Evolutionary conservation across 2,329 filamentous ascomycete species (phyloP).

Genomic region (Metarhizium anisopliae): DNA sequence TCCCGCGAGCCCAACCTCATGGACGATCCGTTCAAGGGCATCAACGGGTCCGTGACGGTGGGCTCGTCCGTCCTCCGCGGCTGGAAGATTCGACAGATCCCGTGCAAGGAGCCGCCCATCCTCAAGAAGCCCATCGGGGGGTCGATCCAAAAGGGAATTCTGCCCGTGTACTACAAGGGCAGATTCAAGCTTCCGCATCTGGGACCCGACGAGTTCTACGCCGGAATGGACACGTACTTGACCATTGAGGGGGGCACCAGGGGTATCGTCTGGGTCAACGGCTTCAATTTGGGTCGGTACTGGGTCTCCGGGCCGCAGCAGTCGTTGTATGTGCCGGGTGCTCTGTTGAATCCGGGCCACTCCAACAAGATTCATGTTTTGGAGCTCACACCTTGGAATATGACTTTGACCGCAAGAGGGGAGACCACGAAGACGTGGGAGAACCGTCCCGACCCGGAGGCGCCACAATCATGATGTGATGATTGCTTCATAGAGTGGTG

Average conservation of each 20-base stretch:
- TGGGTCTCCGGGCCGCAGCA: slow-evolving; percentile 37
- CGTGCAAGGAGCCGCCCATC: neutral
- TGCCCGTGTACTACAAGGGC: slow-evolving; percentile 9
- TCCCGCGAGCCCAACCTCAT: slow-evolving; percentile 17
- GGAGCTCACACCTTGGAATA: slow-evolving; percentile 27
- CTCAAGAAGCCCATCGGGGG: neutral
- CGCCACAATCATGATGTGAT: neutral
- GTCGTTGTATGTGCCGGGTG: slow-evolving; percentile 32
- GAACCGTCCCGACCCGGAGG: slow-evolving; percentile 1
- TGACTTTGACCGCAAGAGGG: neutral
- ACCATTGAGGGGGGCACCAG: slow-evolving; percentile 30
- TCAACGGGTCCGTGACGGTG: slow-evolving; percentile 31
- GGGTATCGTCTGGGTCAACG: slow-evolving; percentile 35
- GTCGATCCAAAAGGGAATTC: neutral
- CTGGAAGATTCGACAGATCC: neutral
- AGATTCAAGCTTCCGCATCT: slow-evolving; percentile 15
- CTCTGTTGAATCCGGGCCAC: slow-evolving; percentile 18
- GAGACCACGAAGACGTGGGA: slow-evolving; percentile 1
- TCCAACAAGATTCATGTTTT: slow-evolving; percentile 30
- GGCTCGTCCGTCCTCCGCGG: slow-evolving; percentile 10
- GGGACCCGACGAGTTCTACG: neutral
- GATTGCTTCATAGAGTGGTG: neutral
- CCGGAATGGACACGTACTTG: slow-evolving; percentile 25
- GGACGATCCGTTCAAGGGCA: slow-evolving; percentile 34
- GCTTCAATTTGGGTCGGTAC: slow-evolving; percentile 33